Base-by-base conservation (phyloP, 306 rosid species). In the Psophocarpus tetragonolobus region DNA sequence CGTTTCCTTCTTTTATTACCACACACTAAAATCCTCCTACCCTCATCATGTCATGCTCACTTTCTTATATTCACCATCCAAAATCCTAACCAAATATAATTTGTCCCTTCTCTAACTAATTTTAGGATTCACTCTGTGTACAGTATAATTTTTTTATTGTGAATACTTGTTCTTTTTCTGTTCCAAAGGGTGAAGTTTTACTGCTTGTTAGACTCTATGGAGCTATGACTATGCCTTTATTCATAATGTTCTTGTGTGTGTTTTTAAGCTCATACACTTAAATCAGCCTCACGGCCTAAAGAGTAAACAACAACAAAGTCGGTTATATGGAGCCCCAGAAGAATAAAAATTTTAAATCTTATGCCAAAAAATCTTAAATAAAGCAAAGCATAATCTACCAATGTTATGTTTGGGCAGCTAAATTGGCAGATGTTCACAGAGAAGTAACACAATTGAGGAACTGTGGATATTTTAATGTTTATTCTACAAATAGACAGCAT, bases 321-420 rank as follows among this genome's bases (percentile, higher is more conserved):
- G n/a, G n/a, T n/a, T n/a, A n/a, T n/a, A n/a, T n/a, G n/a, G n/a
- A n/a, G n/a, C n/a, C n/a, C n/a, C n/a, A n/a, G n/a, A n/a, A n/a
- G n/a, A n/a, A n/a, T n/a, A n/a, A 26, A 36, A 42, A 27, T 1
- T 62, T 26, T 32, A 63, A 39, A 23, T 73, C 42, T 39, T 12
- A 12, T 41, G 6, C 18, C 60, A 3, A 60, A 44, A 12, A 2
- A 27, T 57, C n/a, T 58, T 42, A 47, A 72, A 75, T 60, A 18
- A 15, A 53, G 38, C 14, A 71, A 64, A 64, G 60, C 44, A 66
- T 63, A 69, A 38, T 17, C 9, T 71, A 77, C 71, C 73, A 15
- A 27, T 45, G 36, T 64, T 61, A 35, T 24, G 72, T 26, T 13
- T 26, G 74, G 15, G 64, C 68, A 44, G 29, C 35, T 67, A 41